Evolutionary conservation across 768 basidiomycete species (phyloP), one percentile per base, ranked within the genome.

Genomic region (Naganishia vishniacii): DNA sequence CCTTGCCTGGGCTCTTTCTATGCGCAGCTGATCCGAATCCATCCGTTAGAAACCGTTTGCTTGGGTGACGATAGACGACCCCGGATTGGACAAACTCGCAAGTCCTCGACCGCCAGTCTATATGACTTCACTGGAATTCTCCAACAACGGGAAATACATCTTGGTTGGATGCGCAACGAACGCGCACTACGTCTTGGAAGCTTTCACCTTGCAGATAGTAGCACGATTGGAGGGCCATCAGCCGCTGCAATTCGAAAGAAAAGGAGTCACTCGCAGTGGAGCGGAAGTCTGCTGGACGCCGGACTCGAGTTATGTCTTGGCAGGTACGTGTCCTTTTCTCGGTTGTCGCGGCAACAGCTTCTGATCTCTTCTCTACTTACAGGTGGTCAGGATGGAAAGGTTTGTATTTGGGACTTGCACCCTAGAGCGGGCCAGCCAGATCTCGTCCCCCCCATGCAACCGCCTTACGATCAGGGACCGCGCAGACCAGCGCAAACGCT

Each of bases 241-340:
- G 2, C 93, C 91, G 2, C 78, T 98, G 32, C 93, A 93, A 77
- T 82, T 88, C 25, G 83, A 87, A 46, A 65, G 80, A 75, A 40
- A 76, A 75, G 42, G 85, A 79, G 53, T 66, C 48, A 67, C 68
- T 1, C 84, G 83, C 62, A 93, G 91, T 65, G 90, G 93, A 13
- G 91, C 97, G 74, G 95, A 98, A 79, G 87, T 93, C 4, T 83
- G 83, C 12, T 98, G 91, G 90, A 92, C 89, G 2, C 89, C 91
- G 0, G 94, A 99, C 75, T 91, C 91, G 77, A 89, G 89, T 75
- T 99, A 83, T 71, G 82, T 98, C 45, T 76, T 95, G 5, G 83
- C 88, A 23, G 95, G 95, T 59, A 45, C 64, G 64, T 56, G 63
- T 1, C 9, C 5, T 87, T 86, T 72, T 81, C 61, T 11, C 0